Conservation (phyloP, 129 eudicot species). For the Helichrysum umbraculigerum region DNA sequence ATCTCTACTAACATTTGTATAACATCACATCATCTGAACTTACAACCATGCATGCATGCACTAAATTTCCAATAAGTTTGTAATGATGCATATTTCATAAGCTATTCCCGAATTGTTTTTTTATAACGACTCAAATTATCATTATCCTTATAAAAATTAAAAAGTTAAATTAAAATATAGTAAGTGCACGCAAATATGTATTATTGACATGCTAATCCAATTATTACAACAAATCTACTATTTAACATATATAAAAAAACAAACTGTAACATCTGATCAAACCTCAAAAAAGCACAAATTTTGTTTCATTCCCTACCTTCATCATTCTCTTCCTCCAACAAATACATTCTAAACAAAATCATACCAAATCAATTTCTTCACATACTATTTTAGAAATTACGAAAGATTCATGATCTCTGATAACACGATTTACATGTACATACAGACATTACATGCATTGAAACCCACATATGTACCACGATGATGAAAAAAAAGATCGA, state of each 20-base stretch:
- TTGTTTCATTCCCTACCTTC: slow-evolving; percentile 30
- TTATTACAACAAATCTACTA: no score
- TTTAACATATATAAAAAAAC: not conserved
- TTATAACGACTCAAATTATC: no score
- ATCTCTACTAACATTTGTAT: no score
- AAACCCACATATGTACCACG: slow-evolving; percentile 38
- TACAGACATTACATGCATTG: slow-evolving; percentile 8
- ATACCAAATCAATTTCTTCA: slow-evolving; percentile 12
- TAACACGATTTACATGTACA: slow-evolving; percentile 10
- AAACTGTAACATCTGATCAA: slow-evolving; percentile 12
- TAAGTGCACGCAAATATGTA: no score
- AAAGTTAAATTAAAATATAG: no score
- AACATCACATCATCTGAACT: no score
- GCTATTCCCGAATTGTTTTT: no score
- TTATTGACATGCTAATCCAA: no score
- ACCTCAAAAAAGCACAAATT: slow-evolving; percentile 21
- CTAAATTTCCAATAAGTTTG: no score
- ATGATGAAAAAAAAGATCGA: slow-evolving; percentile 32
- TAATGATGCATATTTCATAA: no score
- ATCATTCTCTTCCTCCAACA: slow-evolving; percentile 25
- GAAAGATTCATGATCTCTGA: slow-evolving; percentile 2
- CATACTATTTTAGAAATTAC: not conserved
- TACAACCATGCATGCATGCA: no score
- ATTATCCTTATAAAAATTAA: no score
- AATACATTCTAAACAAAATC: slow-evolving; percentile 12